Evolutionary conservation across 2,329 filamentous ascomycete species (phyloP), one percentile per base, ranked within the genome.

Genomic region (Colletotrichum somersetense): DNA sequence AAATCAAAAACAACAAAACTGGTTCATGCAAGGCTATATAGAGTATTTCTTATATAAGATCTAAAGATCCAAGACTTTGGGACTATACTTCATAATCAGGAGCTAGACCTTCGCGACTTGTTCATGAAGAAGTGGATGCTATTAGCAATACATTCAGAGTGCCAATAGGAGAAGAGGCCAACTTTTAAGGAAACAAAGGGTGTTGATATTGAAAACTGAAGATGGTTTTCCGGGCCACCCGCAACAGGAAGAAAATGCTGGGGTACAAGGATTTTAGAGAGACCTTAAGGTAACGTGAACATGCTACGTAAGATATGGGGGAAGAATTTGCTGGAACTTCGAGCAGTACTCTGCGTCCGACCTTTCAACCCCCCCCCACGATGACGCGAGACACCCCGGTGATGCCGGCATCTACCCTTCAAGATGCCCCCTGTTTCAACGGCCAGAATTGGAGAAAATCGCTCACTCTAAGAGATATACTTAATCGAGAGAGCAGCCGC

Each of bases 331-430:
- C 18, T 11, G 57, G 20, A 44, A 16, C 6, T 5, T 20, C 14
- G 4, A 33, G 58, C n/a, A 33, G 42, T 2, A 42, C 16, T 35
- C 33, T 33, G 18, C 38, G 26, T 48, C 42, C 26, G 16, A 38
- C 12, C 16, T 26, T 38, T 6, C 20, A 44, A 55, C 26, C 20
- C 30, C 4, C 4, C 66, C 57, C 63, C 48, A 35, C 63, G 56
- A 53, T 67, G 57, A 56, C 67, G 67, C 50, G 48, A 62, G 18
- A 12, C 18, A 62, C 23, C 42, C 57, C 44, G 33, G 67, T 16
- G 46, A 71, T 67, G 56, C 56, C 63, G 63, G 23, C 48, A 71
- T 23, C 30, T 40, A 35, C 44, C 62, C 48, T 48, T 61, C 42
- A 23, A 50, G 50, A 48, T n/a, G 14, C 20, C 11, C 20, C 20